Evolutionary conservation across 352 stramenopile genomes (phyloP), one percentile per base, ranked within the genome.

Genomic region (Globisporangium yorkense): DNA sequence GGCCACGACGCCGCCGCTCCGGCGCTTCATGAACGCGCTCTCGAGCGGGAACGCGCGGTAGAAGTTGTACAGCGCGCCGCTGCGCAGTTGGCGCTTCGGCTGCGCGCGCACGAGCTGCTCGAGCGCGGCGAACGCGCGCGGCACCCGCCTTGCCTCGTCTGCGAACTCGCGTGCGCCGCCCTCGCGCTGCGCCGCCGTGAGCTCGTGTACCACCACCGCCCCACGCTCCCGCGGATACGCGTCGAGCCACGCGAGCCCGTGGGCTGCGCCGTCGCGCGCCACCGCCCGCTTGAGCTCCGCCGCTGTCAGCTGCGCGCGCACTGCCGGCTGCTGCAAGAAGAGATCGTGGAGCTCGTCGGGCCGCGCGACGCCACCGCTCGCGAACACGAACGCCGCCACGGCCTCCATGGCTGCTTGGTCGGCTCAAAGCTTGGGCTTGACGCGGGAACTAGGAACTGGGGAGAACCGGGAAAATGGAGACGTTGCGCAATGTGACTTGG

Each of bases 331-430:
- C n/a, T 24, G 31, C 40, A 18, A 18, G 8, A 57, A 75, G 41
- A 85, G 65, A 15, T 49, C 45, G n/a, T 51, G 44, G 20, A 63
- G 50, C 50, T 63, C 57, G 37, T 57, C 40, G 15, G 27, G n/a
- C 0, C 33, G 49, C 41, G 29, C 54, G 24, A 66, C 56, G 15
- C 51, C 52, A n/a, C 59, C 66, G 39, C 45, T 65, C 15, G 57
- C 51, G 40, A 53, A 57, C 15, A 62, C 49, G 49, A 62, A 62
- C 49, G 49, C 57, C 20, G 57, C 57, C 0, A 52, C 18, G 4
- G 15, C 33, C 29, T 63, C 57, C 57, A 63, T 63, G n/a, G n/a
- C 24, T 27, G 24, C 24, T 27, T 27, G 24, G 24, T 27, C 24
- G 1, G 24, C 24, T 27, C 24, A 27, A 27, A 27, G 24, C 24